These are phyloP conservation scores for Lavandula angustifolia DNA, from an alignment of 257 asterid genomes.

Conservation along the genomic window DNA sequence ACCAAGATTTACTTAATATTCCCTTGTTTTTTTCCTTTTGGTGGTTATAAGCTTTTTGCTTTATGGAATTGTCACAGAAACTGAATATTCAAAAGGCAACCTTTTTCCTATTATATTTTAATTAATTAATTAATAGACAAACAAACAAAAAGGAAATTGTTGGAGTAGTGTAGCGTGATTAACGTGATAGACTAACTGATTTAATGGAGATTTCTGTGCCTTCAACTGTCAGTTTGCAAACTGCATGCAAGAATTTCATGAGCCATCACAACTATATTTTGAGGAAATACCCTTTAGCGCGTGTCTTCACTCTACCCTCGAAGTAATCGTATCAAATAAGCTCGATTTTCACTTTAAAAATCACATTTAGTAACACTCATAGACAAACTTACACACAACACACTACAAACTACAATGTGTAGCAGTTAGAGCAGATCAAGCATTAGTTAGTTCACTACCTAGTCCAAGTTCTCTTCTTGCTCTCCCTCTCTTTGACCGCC, in stretches of 20 bases:
- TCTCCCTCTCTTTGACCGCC: conserved; percentile 72
- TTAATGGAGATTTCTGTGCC: conserved; percentile 10
- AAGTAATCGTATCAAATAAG: too few species aligned
- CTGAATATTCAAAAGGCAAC: conserved; percentile 19
- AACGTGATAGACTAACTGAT: conserved; percentile 33
- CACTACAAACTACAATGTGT: not conserved
- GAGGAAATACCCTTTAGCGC: not conserved
- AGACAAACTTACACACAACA: too few species aligned
- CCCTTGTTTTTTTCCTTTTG: conserved; percentile 1
- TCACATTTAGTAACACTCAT: too few species aligned
- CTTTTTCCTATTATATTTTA: not conserved
- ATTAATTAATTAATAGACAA: not conserved
- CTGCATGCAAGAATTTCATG: conserved; percentile 47
- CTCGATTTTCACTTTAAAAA: too few species aligned
- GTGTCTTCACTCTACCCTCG: too few species aligned
- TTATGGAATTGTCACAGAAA: not conserved
- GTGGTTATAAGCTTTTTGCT: not conserved
- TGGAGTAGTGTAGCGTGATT: conserved; percentile 29
- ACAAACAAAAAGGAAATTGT: not conserved
- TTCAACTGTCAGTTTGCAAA: conserved; percentile 32
- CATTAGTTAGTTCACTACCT: conserved; percentile 41
- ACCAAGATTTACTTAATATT: not conserved
- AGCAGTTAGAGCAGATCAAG: not conserved
- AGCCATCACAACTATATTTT: conserved; percentile 33
- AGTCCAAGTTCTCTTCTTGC: conserved; percentile 86